phyloP scores from a whole-genome alignment of 345 rosid genomes.

The Hibiscus mutabilis region DNA sequence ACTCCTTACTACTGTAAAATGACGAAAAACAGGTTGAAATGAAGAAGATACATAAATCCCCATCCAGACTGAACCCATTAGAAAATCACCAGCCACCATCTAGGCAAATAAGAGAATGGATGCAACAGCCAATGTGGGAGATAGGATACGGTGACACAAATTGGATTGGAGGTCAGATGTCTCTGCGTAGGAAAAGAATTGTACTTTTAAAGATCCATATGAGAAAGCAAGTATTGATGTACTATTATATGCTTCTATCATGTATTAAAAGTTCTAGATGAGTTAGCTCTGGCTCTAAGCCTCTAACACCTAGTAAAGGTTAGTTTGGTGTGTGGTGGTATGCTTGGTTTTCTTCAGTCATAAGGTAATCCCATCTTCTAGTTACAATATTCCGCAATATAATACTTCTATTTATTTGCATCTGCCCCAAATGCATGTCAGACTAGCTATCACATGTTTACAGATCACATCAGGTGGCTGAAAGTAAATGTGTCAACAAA shows the following conservation, averaged over 20 bases:
- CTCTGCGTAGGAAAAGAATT: constrained; percentile 15
- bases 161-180: constrained; percentile 17
- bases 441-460: not conserved
- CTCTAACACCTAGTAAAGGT: not conserved
- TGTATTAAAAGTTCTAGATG: not conserved
- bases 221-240: constrained; percentile 1
- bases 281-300: not conserved
- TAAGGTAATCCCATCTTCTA: not conserved
- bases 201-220: constrained; percentile 12
- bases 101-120: constrained; percentile 26
- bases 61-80: constrained; percentile 45
- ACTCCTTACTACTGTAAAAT: constrained; percentile 3
- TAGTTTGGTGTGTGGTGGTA: not conserved
- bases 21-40: constrained; percentile 28
- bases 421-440: not conserved
- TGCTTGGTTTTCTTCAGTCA: not conserved
- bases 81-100: constrained; percentile 41
- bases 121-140: constrained; percentile 10
- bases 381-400: not conserved
- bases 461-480: no score
- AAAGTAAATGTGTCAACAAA: no score
- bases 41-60: constrained; percentile 30
- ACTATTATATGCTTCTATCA: not conserved
- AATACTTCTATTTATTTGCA: not conserved
- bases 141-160: constrained; percentile 2